Percentiles rank a stretch among this genome's conserved stretches.
These are phyloP conservation scores for Microthlaspi erraticum DNA, from an alignment of 345 rosid species.

Conservation along the genomic window DNA sequence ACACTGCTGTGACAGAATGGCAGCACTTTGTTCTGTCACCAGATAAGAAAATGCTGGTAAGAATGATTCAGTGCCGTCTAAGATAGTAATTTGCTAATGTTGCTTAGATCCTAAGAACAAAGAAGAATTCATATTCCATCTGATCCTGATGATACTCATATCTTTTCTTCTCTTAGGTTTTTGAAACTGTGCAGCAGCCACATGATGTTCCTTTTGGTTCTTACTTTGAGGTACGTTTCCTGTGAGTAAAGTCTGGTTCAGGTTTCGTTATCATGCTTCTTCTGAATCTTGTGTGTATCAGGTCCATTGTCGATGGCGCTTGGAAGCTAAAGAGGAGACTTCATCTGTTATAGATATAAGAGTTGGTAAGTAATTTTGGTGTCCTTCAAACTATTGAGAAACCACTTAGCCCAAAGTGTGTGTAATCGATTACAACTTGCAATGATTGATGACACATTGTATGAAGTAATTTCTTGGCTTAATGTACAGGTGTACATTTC, in stretches of 20 bases:
- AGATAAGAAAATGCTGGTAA: constrained; percentile 78
- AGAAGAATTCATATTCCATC: background rate
- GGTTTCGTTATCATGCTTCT: background rate
- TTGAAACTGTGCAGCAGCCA: constrained; percentile 95
- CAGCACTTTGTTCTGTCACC: constrained; percentile 81
- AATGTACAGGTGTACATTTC: constrained; percentile 81
- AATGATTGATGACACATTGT: constrained; percentile 20
- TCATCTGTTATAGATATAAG: constrained; percentile 66
- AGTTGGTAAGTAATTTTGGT: constrained; percentile 69
- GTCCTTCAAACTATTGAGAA: background rate
- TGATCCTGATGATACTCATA: constrained; percentile 24
- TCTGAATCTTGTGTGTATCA: constrained; percentile 42
- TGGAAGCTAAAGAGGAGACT: constrained; percentile 66
- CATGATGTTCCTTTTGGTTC: constrained; percentile 99
- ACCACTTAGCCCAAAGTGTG: background rate
- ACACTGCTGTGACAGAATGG: constrained; percentile 95
- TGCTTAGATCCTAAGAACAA: background rate
- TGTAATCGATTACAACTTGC: constrained; percentile 9
- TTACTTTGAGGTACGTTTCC: constrained; percentile 72
- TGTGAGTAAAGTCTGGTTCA: constrained; percentile 13
- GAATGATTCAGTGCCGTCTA: constrained; percentile 5
- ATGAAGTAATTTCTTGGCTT: constrained; percentile 19
- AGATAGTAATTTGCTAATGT: constrained; percentile 6
- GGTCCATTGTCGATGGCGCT: constrained; percentile 88
- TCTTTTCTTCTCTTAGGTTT: constrained; percentile 56